Evolutionary conservation across 495 filamentous ascomycete genomes (phyloP).

Genomic region (Ascodesmis nigricans): DNA sequence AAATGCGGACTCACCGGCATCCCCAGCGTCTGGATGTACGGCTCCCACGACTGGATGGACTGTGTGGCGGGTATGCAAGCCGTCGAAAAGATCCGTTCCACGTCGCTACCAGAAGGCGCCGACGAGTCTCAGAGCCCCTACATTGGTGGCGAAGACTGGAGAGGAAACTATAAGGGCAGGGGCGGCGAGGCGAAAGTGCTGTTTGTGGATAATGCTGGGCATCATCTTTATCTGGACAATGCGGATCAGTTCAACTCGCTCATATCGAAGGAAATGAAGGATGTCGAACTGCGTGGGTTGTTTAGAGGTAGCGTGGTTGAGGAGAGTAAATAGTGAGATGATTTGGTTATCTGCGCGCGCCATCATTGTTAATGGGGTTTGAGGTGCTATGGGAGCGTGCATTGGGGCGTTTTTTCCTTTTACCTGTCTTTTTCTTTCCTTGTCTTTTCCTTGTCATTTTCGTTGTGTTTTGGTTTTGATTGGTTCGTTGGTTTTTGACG

Average conservation of each 20-base stretch:
- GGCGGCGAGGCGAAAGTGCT: conserved; percentile 61
- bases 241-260: conserved; percentile 71
- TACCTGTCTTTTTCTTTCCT: no score
- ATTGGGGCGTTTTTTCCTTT: no score
- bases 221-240: conserved; percentile 85
- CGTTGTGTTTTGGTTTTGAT: no score
- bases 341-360: no score
- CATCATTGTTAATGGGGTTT: no score
- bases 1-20: conserved; percentile 60
- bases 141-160: conserved; percentile 44
- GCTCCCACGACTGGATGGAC: conserved; percentile 98
- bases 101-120: conserved; percentile 33
- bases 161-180: conserved; percentile 32
- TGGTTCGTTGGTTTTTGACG: no score
- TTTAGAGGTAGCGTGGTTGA: no score
- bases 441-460: no score
- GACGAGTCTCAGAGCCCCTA: conserved; percentile 30
- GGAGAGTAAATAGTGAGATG: no score
- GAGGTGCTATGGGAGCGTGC: no score
- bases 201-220: conserved; percentile 60
- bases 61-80: conserved; percentile 64
- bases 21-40: conserved; percentile 83
- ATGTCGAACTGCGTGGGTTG: no score
- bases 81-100: conserved; percentile 40
- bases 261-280: conserved; percentile 57